Evolutionary conservation across 1,139 yeast genomes (phyloP), one percentile per base, ranked within the genome.

Genomic region (Diutina catenulata): DNA sequence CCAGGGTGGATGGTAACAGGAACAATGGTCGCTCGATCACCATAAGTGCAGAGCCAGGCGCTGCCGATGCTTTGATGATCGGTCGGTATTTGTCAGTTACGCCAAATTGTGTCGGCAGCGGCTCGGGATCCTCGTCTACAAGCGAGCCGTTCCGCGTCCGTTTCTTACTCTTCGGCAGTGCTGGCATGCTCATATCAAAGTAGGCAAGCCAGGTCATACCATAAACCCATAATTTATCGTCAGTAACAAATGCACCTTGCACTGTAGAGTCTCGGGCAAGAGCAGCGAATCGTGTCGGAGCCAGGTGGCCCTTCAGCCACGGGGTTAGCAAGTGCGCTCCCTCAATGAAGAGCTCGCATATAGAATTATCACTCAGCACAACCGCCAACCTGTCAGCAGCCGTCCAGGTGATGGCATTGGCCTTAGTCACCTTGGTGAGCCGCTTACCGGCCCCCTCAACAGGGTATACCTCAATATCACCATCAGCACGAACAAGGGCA

Each of bases 161-260:
- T 19, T n/a, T 36, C 38, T 10, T 31, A 20, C 5, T 40, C 13
- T 13, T 86, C 82, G 32, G 15, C 14, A 20, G 13, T 40, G 80
- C 60, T 48, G 80, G 76, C 41, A 68, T 55, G n/a, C 68, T 56
- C 44, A 83, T 61, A 53, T 88, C 91, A 39, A 91, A 70, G 52
- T 71, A 82, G 7, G 81, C 73, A 16, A 88, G 53, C 94, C 95
- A 91, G 38, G 74, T 72, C n/a, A 83, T 69, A 3, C 96, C 95
- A 72, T 83, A 87, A 16, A 87, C 57, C 96, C 96, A 88, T 21
- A 81, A 62, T 41, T 53, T 58, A 14, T 39, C 32, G 10, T 43
- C 49, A 38, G 69, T 62, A 2, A 61, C 51, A 50, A 82, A 84
- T 21, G 82, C 57, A 7, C 95, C 95, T 13, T 31, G 24, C 16